Percentiles rank a stretch among this genome's conserved stretches.
Conservation (phyloP, 2,329 filamentous ascomycete genomes). For the Apiospora rasikravindrae region DNA sequence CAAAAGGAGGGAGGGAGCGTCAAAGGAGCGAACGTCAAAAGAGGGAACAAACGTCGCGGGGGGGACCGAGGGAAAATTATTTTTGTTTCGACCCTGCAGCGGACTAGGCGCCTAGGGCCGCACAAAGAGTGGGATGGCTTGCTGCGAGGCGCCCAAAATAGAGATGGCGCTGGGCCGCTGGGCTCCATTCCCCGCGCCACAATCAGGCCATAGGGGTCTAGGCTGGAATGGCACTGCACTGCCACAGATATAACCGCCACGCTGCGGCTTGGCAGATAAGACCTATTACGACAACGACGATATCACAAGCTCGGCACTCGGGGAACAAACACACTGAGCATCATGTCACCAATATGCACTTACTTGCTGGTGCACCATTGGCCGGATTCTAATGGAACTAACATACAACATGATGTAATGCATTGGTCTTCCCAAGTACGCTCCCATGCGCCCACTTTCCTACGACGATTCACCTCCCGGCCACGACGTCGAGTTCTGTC, state of each 20-base stretch:
- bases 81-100: slow-evolving; percentile 13
- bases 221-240: background rate
- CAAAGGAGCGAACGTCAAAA: background rate
- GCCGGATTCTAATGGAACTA: too few relatives aligned
- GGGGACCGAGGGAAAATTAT: slow-evolving; percentile 14
- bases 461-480: background rate
- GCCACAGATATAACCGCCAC: background rate
- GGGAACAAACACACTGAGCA: too few relatives aligned
- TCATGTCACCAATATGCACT: too few relatives aligned
- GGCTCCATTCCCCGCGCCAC: background rate
- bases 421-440: too few relatives aligned
- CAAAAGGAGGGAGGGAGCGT: background rate
- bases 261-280: background rate
- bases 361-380: too few relatives aligned
- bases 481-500: background rate
- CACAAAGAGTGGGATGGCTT: slow-evolving; percentile 8
- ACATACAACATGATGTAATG: too few relatives aligned
- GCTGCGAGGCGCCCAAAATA: background rate
- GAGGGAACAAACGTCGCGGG: background rate
- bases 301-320: too few relatives aligned
- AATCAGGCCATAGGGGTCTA: background rate
- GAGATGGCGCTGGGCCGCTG: background rate
- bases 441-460: background rate
- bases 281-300: too few relatives aligned
- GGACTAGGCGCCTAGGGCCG: background rate